These are phyloP conservation scores for Trichoderma afroharzianum DNA, from an alignment of 2,329 filamentous ascomycete species.

Conservation along the genomic window DNA sequence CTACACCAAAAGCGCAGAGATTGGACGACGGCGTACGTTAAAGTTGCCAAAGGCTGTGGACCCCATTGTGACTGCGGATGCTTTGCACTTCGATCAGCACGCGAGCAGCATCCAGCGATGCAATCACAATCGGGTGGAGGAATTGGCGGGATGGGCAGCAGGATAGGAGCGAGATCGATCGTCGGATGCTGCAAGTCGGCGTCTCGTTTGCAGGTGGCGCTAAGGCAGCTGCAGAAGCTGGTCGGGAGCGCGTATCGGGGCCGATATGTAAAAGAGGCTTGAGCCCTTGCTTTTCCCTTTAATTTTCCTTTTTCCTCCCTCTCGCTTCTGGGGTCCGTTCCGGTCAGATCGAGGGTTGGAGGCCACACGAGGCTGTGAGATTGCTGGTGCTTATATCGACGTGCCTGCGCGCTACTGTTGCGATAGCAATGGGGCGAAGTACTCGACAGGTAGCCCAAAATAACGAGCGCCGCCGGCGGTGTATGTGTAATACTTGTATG, in stretches of 20 bases:
- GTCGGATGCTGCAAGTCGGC: constrained; percentile 4
- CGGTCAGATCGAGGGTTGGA: constrained; percentile 4
- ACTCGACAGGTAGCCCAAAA: neutral
- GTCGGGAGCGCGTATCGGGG: neutral
- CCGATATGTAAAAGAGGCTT: constrained; percentile 1
- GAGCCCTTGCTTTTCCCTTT: neutral
- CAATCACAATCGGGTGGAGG: constrained; percentile 8
- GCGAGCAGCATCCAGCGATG: constrained; percentile 3
- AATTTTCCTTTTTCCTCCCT: neutral
- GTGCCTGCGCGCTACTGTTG: constrained; percentile 6
- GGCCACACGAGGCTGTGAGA: neutral
- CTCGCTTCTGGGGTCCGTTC: neutral
- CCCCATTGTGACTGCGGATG: constrained; percentile 46
- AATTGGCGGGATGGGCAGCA: neutral
- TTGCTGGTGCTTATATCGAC: neutral
- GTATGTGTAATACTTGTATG: neutral
- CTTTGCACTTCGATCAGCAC: neutral
- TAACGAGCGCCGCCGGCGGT: neutral
- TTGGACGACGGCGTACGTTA: constrained; percentile 39
- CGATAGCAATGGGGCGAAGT: constrained; percentile 8
- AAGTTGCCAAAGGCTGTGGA: constrained; percentile 62
- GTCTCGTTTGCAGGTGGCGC: constrained; percentile 10
- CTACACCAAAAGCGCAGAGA: constrained; percentile 11
- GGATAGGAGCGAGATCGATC: neutral
- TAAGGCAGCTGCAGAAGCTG: constrained; percentile 10